Percentiles rank a stretch among this genome's conserved stretches.
These are phyloP conservation scores for Apiotrichum domesticum DNA, from an alignment of 1,284 basidiomycete species.

Conservation along the genomic window DNA sequence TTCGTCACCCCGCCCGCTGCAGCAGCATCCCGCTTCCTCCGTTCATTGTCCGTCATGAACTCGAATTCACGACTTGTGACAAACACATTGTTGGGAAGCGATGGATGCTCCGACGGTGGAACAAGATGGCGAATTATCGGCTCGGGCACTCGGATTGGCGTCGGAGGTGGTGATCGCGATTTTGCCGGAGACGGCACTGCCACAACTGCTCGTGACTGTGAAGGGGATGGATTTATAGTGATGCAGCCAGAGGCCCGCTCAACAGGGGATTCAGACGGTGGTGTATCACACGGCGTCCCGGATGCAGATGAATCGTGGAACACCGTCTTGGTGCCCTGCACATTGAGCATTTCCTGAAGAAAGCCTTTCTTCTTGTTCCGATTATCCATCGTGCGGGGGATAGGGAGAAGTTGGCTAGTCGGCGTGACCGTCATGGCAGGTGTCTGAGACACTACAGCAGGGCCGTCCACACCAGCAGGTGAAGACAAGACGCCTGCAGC, in stretches of 20 bases:
- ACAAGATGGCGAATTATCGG: slow-evolving; percentile 10
- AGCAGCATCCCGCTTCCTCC: slow-evolving; percentile 5
- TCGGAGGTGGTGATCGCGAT: slow-evolving; percentile 4
- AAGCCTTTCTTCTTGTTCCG: slow-evolving; percentile 45
- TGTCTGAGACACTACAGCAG: not conserved
- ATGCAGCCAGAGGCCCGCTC: not conserved
- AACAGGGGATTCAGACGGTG: too few species aligned
- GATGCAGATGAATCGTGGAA: slow-evolving; percentile 10
- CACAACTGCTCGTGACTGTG: not conserved
- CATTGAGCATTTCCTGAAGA: slow-evolving; percentile 14
- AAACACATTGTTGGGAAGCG: slow-evolving; percentile 36
- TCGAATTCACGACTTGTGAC: slow-evolving; percentile 30
- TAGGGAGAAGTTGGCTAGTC: slow-evolving; percentile 9
- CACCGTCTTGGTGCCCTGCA: slow-evolving; percentile 30
- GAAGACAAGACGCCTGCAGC: not conserved
- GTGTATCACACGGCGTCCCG: too few species aligned
- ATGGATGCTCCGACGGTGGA: slow-evolving; percentile 25
- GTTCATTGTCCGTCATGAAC: slow-evolving; percentile 11
- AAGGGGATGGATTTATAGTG: not conserved
- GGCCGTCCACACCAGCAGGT: too few species aligned
- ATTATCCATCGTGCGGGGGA: slow-evolving; percentile 32
- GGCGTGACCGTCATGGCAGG: not conserved
- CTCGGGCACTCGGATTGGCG: slow-evolving; percentile 7
- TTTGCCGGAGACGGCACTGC: not conserved
- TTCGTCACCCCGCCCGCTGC: not conserved